Evolutionary conservation across 2,329 filamentous ascomycete species (phyloP).

Genomic region (Tolypocladium guangdongense): DNA sequence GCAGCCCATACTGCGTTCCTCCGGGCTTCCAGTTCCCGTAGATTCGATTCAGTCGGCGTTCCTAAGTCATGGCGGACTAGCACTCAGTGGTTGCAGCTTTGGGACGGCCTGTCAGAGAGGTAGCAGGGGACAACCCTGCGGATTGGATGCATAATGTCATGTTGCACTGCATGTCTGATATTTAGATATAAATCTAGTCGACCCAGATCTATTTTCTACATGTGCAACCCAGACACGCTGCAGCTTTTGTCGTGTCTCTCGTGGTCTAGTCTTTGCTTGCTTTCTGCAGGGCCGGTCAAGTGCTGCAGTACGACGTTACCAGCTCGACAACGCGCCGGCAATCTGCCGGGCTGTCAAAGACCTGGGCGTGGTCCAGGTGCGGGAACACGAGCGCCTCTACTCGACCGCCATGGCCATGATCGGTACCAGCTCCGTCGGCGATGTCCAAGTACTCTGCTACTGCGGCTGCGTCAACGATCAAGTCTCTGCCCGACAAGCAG

Average conservation of each 20-base stretch:
- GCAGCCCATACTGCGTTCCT: not conserved
- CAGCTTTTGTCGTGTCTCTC: too few relatives aligned
- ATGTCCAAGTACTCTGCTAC: conserved; percentile 44
- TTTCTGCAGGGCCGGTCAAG: not conserved
- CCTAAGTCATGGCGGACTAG: not conserved
- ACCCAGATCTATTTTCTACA: not conserved
- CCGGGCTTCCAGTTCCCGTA: not conserved
- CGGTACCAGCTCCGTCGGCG: conserved; percentile 5
- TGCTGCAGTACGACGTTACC: conserved; percentile 14
- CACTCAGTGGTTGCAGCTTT: too few relatives aligned
- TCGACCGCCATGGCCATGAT: conserved; percentile 4
- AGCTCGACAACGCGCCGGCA: conserved; percentile 18
- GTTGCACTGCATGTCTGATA: not conserved
- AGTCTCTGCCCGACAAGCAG: conserved; percentile 45
- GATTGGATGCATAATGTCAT: not conserved
- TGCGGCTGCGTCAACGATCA: conserved; percentile 51
- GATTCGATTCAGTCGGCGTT: not conserved
- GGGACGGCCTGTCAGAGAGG: too few relatives aligned
- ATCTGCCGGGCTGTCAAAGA: conserved; percentile 33
- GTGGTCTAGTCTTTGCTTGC: too few relatives aligned
- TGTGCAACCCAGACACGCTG: too few relatives aligned
- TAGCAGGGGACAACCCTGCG: too few relatives aligned
- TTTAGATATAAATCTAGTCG: not conserved
- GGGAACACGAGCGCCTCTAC: conserved; percentile 51
- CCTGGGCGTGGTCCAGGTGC: conserved; percentile 52